These are phyloP conservation scores for Salix koriyanagi DNA, from an alignment of 345 rosid genomes.

Conservation along the genomic window DNA sequence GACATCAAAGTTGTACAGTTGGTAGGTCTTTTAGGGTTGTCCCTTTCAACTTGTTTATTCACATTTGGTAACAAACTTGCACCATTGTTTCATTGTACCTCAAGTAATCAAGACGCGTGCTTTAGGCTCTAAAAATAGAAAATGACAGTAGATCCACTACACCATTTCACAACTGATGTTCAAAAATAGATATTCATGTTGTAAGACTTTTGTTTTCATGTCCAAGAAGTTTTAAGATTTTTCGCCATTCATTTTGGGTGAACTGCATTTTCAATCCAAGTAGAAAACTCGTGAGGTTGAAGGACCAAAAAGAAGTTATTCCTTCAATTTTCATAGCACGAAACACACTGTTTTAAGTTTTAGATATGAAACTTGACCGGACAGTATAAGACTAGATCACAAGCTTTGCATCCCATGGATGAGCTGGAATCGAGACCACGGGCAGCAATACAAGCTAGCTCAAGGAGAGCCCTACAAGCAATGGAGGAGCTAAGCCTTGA, in stretches of 20 bases:
- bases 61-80: slow-evolving; percentile 2
- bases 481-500: no score
- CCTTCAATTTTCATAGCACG: background rate
- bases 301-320: background rate
- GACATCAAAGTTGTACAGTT: background rate
- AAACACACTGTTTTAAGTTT: background rate
- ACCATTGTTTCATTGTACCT: background rate
- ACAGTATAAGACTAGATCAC: background rate
- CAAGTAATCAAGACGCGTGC: background rate
- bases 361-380: background rate
- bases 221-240: background rate
- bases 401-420: background rate
- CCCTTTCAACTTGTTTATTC: slow-evolving; percentile 13
- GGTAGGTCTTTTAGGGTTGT: background rate
- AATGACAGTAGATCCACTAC: background rate
- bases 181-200: background rate
- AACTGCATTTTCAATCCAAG: background rate
- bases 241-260: background rate
- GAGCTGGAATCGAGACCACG: background rate
- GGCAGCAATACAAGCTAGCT: no score
- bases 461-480: no score
- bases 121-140: background rate
- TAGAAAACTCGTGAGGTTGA: background rate
- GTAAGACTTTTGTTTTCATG: background rate
- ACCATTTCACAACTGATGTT: background rate